Percentiles rank a stretch among this genome's conserved stretches.
These are phyloP conservation scores for Tylopilus sp. DNA, from an alignment of 768 basidiomycete genomes.

Conservation along the genomic window DNA sequence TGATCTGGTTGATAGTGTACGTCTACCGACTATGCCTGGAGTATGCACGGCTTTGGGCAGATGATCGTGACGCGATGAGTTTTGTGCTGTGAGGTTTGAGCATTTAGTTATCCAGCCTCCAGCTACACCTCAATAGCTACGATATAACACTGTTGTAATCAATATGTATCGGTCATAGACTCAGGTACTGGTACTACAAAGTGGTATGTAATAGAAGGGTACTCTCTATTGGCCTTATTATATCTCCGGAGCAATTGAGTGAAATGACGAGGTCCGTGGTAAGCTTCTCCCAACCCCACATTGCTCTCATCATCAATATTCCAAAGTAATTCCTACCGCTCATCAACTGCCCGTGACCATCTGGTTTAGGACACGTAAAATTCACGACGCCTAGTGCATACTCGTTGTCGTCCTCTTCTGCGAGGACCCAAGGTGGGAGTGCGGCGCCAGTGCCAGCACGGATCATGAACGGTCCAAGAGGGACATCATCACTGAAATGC, in stretches of 20 bases:
- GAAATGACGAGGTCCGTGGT: conserved; percentile 2
- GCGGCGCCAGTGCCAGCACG: conserved; percentile 4
- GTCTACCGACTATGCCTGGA: conserved; percentile 86
- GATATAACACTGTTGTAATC: too few species aligned
- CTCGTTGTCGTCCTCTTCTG: background rate
- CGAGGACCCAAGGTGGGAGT: background rate
- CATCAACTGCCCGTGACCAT: background rate
- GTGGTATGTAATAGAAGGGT: conserved; percentile 1
- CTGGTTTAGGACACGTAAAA: background rate
- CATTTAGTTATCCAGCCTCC: too few species aligned
- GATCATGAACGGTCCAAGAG: conserved; percentile 2
- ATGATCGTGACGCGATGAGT: conserved; percentile 75
- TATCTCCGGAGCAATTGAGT: background rate
- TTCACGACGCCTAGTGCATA: conserved; percentile 8
- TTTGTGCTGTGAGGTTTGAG: conserved; percentile 25
- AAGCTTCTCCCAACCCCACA: conserved; percentile 10
- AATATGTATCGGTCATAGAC: too few species aligned
- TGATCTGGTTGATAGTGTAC: conserved; percentile 51
- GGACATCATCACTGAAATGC: background rate
- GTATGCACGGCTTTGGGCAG: conserved; percentile 83
- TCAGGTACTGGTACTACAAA: background rate
- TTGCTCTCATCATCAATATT: conserved; percentile 3
- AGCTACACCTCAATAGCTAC: too few species aligned
- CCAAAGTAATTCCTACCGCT: background rate
- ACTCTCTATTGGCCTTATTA: background rate